Conservation (phyloP, 805 yeast genomes). For the Kodamaea kaohsiungensis region DNA sequence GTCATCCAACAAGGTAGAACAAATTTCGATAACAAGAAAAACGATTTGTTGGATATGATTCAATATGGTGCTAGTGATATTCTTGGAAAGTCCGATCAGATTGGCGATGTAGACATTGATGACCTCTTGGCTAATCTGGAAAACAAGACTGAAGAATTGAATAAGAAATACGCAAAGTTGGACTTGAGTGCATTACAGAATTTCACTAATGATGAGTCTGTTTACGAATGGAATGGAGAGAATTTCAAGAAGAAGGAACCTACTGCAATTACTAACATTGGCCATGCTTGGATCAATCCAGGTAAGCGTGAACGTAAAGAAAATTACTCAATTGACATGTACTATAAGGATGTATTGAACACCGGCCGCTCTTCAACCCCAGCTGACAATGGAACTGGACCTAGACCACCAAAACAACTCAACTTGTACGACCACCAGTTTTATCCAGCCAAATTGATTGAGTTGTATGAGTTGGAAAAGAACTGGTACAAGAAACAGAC, state of each 20-base stretch:
- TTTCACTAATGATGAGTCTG: slow-evolving; percentile 64
- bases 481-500: slow-evolving; percentile 71
- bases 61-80: slow-evolving; percentile 79
- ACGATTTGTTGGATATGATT: slow-evolving; percentile 77
- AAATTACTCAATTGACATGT: slow-evolving; percentile 84
- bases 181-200: slow-evolving; percentile 79
- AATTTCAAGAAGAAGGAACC: slow-evolving; percentile 67
- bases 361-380: slow-evolving; percentile 50
- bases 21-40: slow-evolving; percentile 53
- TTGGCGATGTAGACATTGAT: slow-evolving; percentile 56
- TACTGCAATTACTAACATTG: slow-evolving; percentile 49
- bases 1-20: slow-evolving; percentile 77
- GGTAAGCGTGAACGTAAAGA: slow-evolving; percentile 82
- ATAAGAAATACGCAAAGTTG: slow-evolving; percentile 61
- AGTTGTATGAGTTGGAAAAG: slow-evolving; percentile 78
- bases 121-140: slow-evolving; percentile 61
- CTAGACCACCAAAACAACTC: slow-evolving; percentile 82
- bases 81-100: slow-evolving; percentile 33
- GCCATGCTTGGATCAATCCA: slow-evolving; percentile 78
- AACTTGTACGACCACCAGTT: slow-evolving; percentile 90
- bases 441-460: slow-evolving; percentile 72
- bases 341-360: slow-evolving; percentile 77
- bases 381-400: slow-evolving; percentile 49
- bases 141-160: slow-evolving; percentile 59
- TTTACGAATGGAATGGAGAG: slow-evolving; percentile 88